A percentile compares a stretch with the other conserved stretches of the same genome.
These are phyloP conservation scores for Rhamnella rubrinervis DNA, from an alignment of 331 rosid species.

Conservation along the genomic window DNA sequence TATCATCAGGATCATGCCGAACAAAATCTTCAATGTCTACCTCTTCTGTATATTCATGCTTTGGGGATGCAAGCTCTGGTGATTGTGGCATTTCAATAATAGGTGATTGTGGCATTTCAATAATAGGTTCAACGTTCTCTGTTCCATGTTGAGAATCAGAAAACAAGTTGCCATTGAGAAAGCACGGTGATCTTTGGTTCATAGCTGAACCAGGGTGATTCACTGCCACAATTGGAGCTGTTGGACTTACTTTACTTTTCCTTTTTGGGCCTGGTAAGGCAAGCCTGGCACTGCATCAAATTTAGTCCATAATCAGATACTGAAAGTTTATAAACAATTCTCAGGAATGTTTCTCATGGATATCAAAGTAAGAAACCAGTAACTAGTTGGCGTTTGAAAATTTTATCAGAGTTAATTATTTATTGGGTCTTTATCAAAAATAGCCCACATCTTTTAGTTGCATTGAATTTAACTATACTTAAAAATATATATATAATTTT, in stretches of 20 bases:
- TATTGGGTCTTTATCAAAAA: too few relatives aligned
- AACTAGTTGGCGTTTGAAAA: not conserved
- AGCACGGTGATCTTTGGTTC: constrained; percentile 31
- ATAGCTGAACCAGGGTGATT: constrained; percentile 22
- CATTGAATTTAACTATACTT: too few relatives aligned
- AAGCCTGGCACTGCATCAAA: constrained; percentile 59
- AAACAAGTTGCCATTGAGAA: constrained; percentile 27
- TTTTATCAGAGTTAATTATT: not conserved
- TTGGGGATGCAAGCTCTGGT: constrained; percentile 58
- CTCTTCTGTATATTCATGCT: constrained; percentile 33
- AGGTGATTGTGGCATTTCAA: constrained; percentile 41
- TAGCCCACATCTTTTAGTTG: too few relatives aligned
- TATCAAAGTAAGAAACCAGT: not conserved
- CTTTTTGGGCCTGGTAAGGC: constrained; percentile 75
- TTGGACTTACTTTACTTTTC: constrained; percentile 32
- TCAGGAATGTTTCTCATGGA: not conserved
- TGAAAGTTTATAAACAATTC: not conserved
- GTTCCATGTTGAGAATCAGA: constrained; percentile 21
- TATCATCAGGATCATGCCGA: constrained; percentile 52
- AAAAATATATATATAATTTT: too few relatives aligned
- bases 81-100: constrained; percentile 53
- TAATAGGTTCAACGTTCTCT: constrained; percentile 57
- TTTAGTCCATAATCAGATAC: not conserved
- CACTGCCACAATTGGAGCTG: constrained; percentile 29
- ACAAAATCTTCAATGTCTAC: constrained; percentile 68